Base-by-base conservation (phyloP, 2,329 filamentous ascomycete species). In the Exophiala sp. region DNA sequence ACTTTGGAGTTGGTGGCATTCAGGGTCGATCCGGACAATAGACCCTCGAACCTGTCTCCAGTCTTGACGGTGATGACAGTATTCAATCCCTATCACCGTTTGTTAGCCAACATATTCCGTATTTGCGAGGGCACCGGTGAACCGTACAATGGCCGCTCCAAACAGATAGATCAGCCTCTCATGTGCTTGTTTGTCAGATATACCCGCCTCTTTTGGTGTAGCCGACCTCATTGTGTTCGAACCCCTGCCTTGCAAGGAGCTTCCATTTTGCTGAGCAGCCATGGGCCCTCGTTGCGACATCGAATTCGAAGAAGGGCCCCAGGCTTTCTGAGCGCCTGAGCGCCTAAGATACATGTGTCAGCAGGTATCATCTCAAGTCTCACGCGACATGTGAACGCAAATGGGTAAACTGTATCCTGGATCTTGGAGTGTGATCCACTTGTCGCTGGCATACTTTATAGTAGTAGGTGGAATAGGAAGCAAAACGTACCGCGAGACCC, bases 41-140 rank as follows among this genome's bases (percentile, higher is more conserved):
- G 75, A 49, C 81, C 81, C 7, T 72, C 74, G 62, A 76, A 83
- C 48, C 74, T 75, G 41, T 83, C 81, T 59, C 80, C 81, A 60
- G 71, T 77, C 60, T 78, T 80, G 13, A 79, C 71, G 8, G 77
- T 80, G 53, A 84, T 66, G 11, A 71, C 74, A 41, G 75, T 72
- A 44, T 70, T 69, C 46, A 77, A 68, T 37, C 80, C 81, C 80
- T 83, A 19, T 18, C 30, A 24, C 18, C 8, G 21, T 39, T 14
- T 19, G 43, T 58, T 32, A 57, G 48, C 35, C 29, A 34, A 10
- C 30, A 32, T 18, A 23, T 19, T 32, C 14, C 16, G 38, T 13
- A n/a, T 8, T 44, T 16, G n/a, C 13, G 43, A 22, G 21, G 21
- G 29, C 19, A 24, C 10, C n/a, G 27, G n/a, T 14, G 29, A 23